Evolutionary conservation across 768 basidiomycete species (phyloP), one percentile per base, ranked within the genome.

Genomic region (Pulveroboletus sp.): DNA sequence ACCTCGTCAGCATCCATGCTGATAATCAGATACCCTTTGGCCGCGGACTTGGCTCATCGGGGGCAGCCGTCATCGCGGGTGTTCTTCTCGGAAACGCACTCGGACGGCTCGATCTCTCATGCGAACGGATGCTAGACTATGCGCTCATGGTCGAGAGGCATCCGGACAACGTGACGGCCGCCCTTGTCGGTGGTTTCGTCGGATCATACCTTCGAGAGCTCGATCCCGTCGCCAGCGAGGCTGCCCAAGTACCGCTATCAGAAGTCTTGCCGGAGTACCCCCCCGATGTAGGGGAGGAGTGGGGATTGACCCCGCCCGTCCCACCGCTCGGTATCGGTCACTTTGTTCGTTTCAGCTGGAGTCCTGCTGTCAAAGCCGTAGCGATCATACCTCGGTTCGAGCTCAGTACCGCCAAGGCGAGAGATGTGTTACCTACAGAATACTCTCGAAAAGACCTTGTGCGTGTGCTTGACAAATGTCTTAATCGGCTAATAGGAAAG

Each of bases 91-190:
- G 85, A 32, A 80, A 93, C 63, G 76, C 81, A n/a, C 75, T 98
- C 21, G 95, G 89, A 14, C 57, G 78, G 15, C 79, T 98, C 53
- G 63, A 76, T 21, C 81, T 98, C 10, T 68, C 87, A 12, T 73
- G 67, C 27, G 78, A 76, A 38, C 82, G 96, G 24, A 73, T 95
- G 60, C 81, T 98, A 53, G 96, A 99, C 71, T 95, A 90, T 63
- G 94, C 95, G 1, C 77, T 99, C 47, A 99, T 99, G 96, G 93
- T 99, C 62, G 96, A 99, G 71, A 80, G 96, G 15, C 96, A 99
- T 66, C 96, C 96, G 14, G 96, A 99, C 70, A 99, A 99, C 67
- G 94, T 99, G 63, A 96, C 96, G 0, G 96, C 96, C 3, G 95
- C 94, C 0, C 81, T 99, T 33, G 80, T 97, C 15, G 96, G 96